Evolutionary conservation across 2,329 filamentous ascomycete species (phyloP), one percentile per base, ranked within the genome.

Genomic region (Penicillium janthinellum): DNA sequence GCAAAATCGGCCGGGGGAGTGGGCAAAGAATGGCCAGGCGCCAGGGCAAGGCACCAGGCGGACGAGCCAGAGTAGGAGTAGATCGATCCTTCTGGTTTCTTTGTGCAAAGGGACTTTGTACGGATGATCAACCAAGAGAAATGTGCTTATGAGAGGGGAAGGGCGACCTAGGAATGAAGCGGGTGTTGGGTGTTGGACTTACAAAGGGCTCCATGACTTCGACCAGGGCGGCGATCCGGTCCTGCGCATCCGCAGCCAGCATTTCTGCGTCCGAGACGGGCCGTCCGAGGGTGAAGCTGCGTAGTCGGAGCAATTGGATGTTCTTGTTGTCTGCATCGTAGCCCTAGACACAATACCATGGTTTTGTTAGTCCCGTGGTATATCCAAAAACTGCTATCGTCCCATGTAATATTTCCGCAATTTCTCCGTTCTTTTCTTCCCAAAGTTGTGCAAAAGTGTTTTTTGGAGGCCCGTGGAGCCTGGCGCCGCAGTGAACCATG

Each of bases 251-350:
- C 49, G 84, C 78, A 48, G 82, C 81, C 38, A 87, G 80, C 20
- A 96, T 81, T 50, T 90, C 81, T 10, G 82, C 76, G 68, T 93
- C 91, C 12, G 82, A 73, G 38, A 96, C 76, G 71, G 86, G 86
- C 60, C 82, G 87, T 39, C 86, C 83, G 22, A 96, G 77, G 0
- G 90, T 93, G 73, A 90, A 96, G 74, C 88, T 95, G 61, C 88
- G 85, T 70, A 97, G 82, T 68, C 92, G 90, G 57, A 96, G 81
- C 54, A 97, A 82, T 57, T 88, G 86, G 69, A 96, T 92, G 67
- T 96, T 90, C 44, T 84, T 80, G 72, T 96, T 90, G 59, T 90
- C 87, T 20, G 84, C 83, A 47, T 86, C 80, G 71, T 90, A 96
- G 49, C 90, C 91, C 89, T 94, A 71, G 59, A 67, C 35, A 50